Base-by-base conservation (phyloP, 2,329 filamentous ascomycete species). In the Phaeomoniella chlamydospora region DNA sequence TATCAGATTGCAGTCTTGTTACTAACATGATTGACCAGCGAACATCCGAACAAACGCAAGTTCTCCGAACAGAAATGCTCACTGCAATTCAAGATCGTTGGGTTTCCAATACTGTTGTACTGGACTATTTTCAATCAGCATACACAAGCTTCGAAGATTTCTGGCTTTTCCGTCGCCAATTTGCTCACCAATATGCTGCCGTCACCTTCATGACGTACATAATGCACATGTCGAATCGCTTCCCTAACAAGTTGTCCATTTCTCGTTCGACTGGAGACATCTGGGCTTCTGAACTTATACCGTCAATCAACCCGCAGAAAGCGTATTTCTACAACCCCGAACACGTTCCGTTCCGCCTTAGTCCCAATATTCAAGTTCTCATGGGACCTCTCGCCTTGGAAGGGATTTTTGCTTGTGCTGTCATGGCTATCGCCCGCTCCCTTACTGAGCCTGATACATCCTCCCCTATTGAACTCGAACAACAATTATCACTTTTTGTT, bases 131-230 rank as follows among this genome's bases (percentile, higher is more conserved):
- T 72, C 82, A 87, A 53, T 68, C 72, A 45, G 82, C 77, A 4
- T 96, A 90, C 61, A 81, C 86, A 18, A 80, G 83, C 43, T 98
- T 84, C 57, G 75, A 82, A 32, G 87, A 94, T 50, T 94, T 96
- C 67, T 98, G 88, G 86, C 73, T 98, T 39, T 99, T 99, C 83
- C 82, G 90, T 40, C 79, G 87, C 40, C 87, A 94, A 45, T 94
- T 98, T 62, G 82, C 85, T 15, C 94, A 96, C 65, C 90, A 98
- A 60, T 78, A 94, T 42, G 88, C 90, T 14, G 77, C 87, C 2
- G 71, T 96, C 44, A 94, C 90, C 1, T 98, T 98, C 63, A 94
- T 98, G 81, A 96, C 90, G 3, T 98, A 96, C 54, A 80, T 94
- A 40, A 80, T 99, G 64, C 88, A 88, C 62, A 96, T 98, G 77